Conservation (phyloP, 192 early-diverging fungal genomes). For the Neocallimastix lanati region DNA sequence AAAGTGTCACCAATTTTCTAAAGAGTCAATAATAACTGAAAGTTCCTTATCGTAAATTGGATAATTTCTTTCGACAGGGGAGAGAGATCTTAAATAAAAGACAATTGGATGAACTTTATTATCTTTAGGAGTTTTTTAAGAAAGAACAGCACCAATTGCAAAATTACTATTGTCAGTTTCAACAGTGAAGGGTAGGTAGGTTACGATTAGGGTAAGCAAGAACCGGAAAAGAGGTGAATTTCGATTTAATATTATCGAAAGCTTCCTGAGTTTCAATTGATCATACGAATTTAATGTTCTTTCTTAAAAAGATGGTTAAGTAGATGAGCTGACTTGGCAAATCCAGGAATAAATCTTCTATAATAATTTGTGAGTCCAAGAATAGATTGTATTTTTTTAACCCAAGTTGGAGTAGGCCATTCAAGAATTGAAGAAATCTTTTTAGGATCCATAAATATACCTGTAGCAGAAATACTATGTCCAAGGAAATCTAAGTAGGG, state of each 20-base stretch:
- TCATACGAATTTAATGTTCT: background rate
- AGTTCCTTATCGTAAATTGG: constrained; percentile 17
- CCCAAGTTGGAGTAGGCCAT: no score
- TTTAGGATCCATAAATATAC: no score
- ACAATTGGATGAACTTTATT: constrained; percentile 1
- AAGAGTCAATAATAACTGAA: constrained; percentile 14
- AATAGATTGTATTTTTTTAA: no score
- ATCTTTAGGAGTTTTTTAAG: background rate
- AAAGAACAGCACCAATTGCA: constrained; percentile 14
- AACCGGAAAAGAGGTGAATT: constrained; percentile 11
- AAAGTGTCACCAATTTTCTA: constrained; percentile 17
- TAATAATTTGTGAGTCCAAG: constrained; percentile 7
- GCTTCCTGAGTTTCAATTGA: background rate
- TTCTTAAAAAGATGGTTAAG: constrained; percentile 5
- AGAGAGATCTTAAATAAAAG: constrained; percentile 4
- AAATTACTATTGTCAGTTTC: constrained; percentile 16
- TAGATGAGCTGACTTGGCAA: constrained; percentile 3
- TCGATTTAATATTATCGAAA: constrained; percentile 10
- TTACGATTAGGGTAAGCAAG: constrained; percentile 7
- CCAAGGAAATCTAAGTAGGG: no score
- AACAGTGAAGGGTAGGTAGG: constrained; percentile 7
- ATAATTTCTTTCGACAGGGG: constrained; percentile 11
- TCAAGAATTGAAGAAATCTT: no score
- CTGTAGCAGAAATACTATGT: no score
- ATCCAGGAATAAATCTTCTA: constrained; percentile 9